Base-by-base conservation (phyloP, 1,284 basidiomycete genomes). In the Cryptococcus floricola region DNA sequence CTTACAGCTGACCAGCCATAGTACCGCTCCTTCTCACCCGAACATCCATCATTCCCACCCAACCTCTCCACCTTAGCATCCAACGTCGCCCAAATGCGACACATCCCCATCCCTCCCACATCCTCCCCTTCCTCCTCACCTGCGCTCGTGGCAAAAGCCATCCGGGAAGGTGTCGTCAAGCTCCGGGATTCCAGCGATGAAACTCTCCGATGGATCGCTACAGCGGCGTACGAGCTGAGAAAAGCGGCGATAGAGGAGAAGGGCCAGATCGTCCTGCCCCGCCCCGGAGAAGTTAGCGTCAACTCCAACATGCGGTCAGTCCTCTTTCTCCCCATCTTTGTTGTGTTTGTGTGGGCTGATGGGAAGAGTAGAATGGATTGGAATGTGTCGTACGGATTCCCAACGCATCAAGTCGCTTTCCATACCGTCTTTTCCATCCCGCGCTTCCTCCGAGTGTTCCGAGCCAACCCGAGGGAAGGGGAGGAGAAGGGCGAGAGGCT, bases 11-110 rank as follows among this genome's bases (percentile, higher is more conserved):
- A 14, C 14, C 25, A 19, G 14, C 13, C 14, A n/a, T 56, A 68
- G 67, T 66, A 68, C 52, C 63, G 67, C 41, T 47, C 46, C 31
- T 58, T 62, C 42, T 59, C 60, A 53, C 43, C 53, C n/a, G 54
- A 43, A 31, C 59, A 66, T 54, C 56, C 56, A 1, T 34, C 50
- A 18, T 68, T 67, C 58, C 67, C 67, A 8, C 46, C 49, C 39
- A 62, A 58, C 49, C 59, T 66, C 10, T 39, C 58, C 3, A 59
- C 57, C 5, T 61, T 68, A 1, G 57, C 48, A 2, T 61, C 64
- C 39, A 69, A 69, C 55, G 68, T 65, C 27, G 61, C 68, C 23
- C 64, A 66, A 54, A 61, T 64, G 62, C 60, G 61, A 51, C 48
- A 54, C 48, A 62, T 66, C 37, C 19, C 46, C 16, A 39, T 68